These are phyloP conservation scores for Macrophomina pseudophaseolina DNA, from an alignment of 2,329 filamentous ascomycete species.

Conservation along the genomic window DNA sequence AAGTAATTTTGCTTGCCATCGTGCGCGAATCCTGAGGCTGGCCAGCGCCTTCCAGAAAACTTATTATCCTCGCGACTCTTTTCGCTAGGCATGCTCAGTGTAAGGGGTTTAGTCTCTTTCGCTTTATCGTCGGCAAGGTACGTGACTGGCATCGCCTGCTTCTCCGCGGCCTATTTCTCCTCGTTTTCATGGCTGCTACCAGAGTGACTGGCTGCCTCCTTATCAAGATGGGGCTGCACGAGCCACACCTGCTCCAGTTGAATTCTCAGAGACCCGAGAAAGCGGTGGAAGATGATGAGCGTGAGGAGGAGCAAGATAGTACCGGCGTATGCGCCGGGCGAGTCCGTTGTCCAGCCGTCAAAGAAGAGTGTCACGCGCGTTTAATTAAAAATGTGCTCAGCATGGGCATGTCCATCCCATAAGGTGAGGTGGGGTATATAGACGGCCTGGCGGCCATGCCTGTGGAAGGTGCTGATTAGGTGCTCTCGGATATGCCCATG, in stretches of 20 bases:
- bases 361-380: conserved; percentile 39
- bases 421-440: neutral
- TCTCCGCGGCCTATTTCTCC: no score
- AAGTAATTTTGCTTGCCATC: conserved; percentile 23
- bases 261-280: conserved; percentile 36
- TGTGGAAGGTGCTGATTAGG: neutral
- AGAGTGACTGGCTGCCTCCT: neutral
- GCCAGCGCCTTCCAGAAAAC: neutral
- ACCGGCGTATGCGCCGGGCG: conserved; percentile 34
- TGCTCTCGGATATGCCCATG: neutral
- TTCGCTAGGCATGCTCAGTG: conserved; percentile 21
- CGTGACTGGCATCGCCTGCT: neutral
- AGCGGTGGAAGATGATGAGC: conserved; percentile 38
- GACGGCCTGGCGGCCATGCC: neutral
- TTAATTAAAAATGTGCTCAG: conserved; percentile 36
- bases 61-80: neutral
- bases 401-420: conserved; percentile 30
- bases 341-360: conserved; percentile 36
- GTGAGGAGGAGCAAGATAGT: conserved; percentile 37
- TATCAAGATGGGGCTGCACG: neutral
- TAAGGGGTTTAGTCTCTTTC: conserved; percentile 33
- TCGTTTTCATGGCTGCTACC: neutral
- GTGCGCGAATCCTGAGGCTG: neutral
- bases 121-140: conserved; percentile 27
- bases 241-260: conserved; percentile 34